Conservation (phyloP, 805 yeast genomes). For the Groenewaldozyma tartarivorans region DNA sequence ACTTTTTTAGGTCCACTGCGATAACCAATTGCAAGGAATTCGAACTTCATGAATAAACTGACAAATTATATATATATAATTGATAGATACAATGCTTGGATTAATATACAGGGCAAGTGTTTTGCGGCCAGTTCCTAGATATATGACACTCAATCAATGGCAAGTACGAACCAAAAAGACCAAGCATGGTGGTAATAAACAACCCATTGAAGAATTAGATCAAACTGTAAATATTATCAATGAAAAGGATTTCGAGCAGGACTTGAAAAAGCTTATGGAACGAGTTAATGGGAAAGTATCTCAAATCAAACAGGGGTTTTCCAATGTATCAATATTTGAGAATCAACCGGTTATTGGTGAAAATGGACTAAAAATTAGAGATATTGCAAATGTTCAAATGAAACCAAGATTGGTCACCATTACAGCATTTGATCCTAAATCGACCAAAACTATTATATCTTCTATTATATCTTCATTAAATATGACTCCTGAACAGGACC, state of each 20-base stretch:
- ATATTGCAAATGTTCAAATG: constrained; percentile 26
- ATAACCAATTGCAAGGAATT: no score
- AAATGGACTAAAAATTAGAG: constrained; percentile 39
- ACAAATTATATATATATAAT: no score
- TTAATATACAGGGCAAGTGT: no score
- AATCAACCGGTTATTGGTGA: constrained; percentile 42
- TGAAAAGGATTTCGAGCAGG: constrained; percentile 32
- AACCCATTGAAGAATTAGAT: constrained; percentile 11
- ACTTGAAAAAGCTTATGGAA: constrained; percentile 42
- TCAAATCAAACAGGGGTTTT: constrained; percentile 59
- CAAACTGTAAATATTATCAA: constrained; percentile 20
- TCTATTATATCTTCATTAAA: constrained; percentile 62
- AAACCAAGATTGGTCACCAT: constrained; percentile 46
- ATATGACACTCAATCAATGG: no score
- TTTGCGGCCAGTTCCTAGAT: no score
- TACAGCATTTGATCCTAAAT: constrained; percentile 81
- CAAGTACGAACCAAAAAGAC: no score
- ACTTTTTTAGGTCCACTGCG: no score
- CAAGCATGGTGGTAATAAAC: no score
- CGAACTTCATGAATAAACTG: no score
- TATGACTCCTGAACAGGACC: constrained; percentile 71
- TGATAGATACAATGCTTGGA: no score
- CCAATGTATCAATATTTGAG: constrained; percentile 59
- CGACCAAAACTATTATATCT: constrained; percentile 59
- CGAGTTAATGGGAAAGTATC: constrained; percentile 45